Conservation (phyloP, 768 basidiomycete genomes). For the Phallus indusiatus region DNA sequence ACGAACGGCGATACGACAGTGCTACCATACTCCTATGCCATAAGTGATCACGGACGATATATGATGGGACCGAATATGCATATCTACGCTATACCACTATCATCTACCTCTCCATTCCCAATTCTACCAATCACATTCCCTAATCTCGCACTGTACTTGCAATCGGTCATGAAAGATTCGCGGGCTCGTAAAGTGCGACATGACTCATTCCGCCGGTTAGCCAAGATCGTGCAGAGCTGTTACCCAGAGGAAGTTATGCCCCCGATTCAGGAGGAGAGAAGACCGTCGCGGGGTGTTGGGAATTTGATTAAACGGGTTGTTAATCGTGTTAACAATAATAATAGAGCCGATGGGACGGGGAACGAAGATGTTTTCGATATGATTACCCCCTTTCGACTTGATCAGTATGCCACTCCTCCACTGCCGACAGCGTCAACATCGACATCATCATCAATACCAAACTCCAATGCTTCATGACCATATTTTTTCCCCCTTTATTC, state of each 20-base stretch:
- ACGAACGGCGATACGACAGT: constrained; percentile 49
- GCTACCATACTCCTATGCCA: constrained; percentile 64
- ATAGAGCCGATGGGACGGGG: constrained; percentile 31
- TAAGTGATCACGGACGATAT: constrained; percentile 16
- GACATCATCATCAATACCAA: neutral
- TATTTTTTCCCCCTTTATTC: neutral
- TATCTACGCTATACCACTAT: constrained; percentile 58
- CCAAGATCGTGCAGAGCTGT: constrained; percentile 57
- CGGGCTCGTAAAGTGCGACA: constrained; percentile 37
- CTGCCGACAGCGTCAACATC: neutral
- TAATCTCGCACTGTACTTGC: constrained; percentile 65
- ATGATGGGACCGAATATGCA: constrained; percentile 34
- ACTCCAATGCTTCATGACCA: neutral
- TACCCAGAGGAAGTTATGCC: constrained; percentile 43
- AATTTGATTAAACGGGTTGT: constrained; percentile 17
- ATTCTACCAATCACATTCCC: constrained; percentile 68
- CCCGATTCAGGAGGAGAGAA: constrained; percentile 22
- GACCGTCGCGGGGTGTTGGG: constrained; percentile 27
- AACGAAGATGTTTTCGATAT: constrained; percentile 78
- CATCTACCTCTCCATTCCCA: constrained; percentile 50
- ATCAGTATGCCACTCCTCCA: constrained; percentile 17
- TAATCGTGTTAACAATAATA: constrained; percentile 37
- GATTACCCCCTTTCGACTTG: constrained; percentile 73
- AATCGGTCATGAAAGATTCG: constrained; percentile 61
- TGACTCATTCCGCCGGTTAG: constrained; percentile 57